Evolutionary conservation across 345 rosid genomes (phyloP), one percentile per base, ranked within the genome.

Genomic region (Brassica napus): DNA sequence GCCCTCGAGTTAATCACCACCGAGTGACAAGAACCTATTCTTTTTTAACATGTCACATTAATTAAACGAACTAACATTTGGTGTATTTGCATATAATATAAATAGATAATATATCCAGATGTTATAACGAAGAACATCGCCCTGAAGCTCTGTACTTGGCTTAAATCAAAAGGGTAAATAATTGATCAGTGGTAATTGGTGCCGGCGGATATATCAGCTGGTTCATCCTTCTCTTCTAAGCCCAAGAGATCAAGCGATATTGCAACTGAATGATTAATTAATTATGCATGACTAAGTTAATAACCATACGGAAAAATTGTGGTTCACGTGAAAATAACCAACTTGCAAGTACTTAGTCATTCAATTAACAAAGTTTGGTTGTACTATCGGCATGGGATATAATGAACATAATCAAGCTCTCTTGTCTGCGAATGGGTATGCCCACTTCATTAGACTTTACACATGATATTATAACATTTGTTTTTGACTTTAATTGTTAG

Each of bases 381-480:
- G 69, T 66, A 37, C 67, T 57, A 54, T 26, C 68, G 72, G 21
- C 52, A 28, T 68, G 47, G 15, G 59, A 59, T 16, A 16, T 59
- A 28, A 68, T 16, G 61, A 60, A 44, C 28, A 69, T 31, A 63
- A 67, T 28, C 28, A 44, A 77, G 74, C 70, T 32, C 4, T 35
- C 37, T 63, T 63, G 55, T 31, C 14, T 77, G 18, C 16, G 65
- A n/a, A 63, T 23, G 44, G 58, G 35, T 34, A 34, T 35, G 21
- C 81, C 76, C 71, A 64, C 76, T 77, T 70, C 65, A 71, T 14
- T 54, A 70, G 55, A 70, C 15, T 67, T 31, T 31, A 37, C 59
- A 58, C 31, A 14, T 44, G 35, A 24, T 68, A 6, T 5, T 52
- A 28, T 55, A 8, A 2, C 10, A 15, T 54, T 69, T 47, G 3